Evolutionary conservation across 345 rosid genomes (phyloP), one percentile per base, ranked within the genome.

Genomic region (Brassica juncea): DNA sequence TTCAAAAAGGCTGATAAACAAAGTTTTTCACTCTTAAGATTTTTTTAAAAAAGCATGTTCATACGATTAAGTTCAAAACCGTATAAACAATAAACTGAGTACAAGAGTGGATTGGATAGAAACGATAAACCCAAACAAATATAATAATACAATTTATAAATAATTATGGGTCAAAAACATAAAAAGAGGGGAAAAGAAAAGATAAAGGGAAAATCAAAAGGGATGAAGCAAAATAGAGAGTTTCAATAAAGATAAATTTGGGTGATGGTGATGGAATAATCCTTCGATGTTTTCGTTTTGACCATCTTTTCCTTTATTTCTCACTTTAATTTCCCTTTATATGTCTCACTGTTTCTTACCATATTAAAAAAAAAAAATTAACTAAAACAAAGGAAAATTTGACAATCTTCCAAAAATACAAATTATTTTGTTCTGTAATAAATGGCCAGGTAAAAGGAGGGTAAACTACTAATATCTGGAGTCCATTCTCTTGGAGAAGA

Each of bases 401-500:
- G 65, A 21, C 42, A 69, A 55, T 70, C 15, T 31, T 66, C 64
- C 49, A 69, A 64, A 69, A 64, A 30, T 5, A 61, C 44, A 59
- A 64, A 54, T 25, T 12, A 27, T 21, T 75, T 60, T 44, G 52
- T 70, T 3, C 28, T 11, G 23, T 39, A 9, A 35, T 65, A 19
- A 60, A 76, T 44, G 37, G 54, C 10, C 64, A 67, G 49, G 60
- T 62, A 64, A 37, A 61, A 71, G 42, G 25, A 77, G 21, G 2
- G 10, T 27, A 42, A 63, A 70, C 25, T 70, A 71, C 39, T 68
- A 77, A 68, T 67, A 82, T 82, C 82, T 82, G 84, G 84, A 77
- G 57, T 73, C 82, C 84, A 82, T 82, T 82, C 72, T 77, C 84
- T 82, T 82, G 84, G 84, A 78, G 84, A 78, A 82, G 78, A n/a